phyloP scores from a whole-genome alignment of 2,329 filamentous ascomycete genomes.

The Gaeumannomyces sp. region DNA sequence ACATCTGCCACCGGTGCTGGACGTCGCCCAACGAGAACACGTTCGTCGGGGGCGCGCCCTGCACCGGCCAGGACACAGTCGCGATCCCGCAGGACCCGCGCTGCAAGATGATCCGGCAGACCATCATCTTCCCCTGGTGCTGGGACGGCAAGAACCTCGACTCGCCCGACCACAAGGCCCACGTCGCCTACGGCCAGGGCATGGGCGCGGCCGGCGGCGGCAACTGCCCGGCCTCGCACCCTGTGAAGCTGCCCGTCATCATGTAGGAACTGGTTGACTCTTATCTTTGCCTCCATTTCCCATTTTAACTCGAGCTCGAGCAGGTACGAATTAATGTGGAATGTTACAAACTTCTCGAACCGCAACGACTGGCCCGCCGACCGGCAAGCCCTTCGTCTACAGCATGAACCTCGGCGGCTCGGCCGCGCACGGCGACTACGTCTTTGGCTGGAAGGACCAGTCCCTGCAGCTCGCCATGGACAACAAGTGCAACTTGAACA shows the following conservation, averaged over 20 bases:
- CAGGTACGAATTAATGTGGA: constrained; percentile 45
- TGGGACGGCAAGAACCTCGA: constrained; percentile 46
- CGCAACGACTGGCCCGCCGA: constrained; percentile 34
- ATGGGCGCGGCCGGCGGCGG: constrained; percentile 39
- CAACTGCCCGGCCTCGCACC: constrained; percentile 37
- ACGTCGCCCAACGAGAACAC: constrained; percentile 37
- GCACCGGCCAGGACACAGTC: constrained; percentile 42
- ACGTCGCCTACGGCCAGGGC: constrained; percentile 39
- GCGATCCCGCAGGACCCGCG: constrained; percentile 37
- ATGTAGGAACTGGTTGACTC: too few relatives aligned
- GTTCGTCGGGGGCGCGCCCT: constrained; percentile 43
- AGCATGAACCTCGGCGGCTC: constrained; percentile 39
- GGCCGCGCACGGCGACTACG: constrained; percentile 44
- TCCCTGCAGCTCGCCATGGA: constrained; percentile 43
- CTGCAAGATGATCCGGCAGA: constrained; percentile 48
- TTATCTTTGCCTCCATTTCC: too few relatives aligned
- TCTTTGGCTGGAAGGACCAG: constrained; percentile 45
- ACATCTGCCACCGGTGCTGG: constrained; percentile 43
- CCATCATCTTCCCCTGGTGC: constrained; percentile 39
- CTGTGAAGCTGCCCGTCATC: constrained; percentile 41
- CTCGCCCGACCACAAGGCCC: constrained; percentile 35
- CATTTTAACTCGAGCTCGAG: too few relatives aligned
- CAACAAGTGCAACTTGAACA: constrained; percentile 40
- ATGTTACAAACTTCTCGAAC: constrained; percentile 35
- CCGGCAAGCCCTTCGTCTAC: constrained; percentile 38